Percentiles rank a stretch among this genome's conserved stretches.
Evolutionary conservation across 768 basidiomycete genomes (phyloP).

Genomic region (Mrakia blollopis): DNA sequence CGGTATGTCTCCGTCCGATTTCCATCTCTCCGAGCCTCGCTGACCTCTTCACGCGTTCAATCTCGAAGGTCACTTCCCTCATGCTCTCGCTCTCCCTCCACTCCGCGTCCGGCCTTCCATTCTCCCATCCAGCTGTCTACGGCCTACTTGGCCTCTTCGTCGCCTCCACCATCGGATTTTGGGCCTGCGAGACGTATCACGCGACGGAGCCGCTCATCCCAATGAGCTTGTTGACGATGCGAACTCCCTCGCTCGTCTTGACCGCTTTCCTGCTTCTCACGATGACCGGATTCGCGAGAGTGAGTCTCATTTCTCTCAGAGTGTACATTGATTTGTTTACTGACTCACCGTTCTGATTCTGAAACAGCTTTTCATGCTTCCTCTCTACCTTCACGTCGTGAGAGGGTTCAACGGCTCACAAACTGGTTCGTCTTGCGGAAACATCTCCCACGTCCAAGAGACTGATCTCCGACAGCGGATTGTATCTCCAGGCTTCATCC

Average conservation of each 20-base stretch:
- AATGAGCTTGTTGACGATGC: constrained; percentile 34
- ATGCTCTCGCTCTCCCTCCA: constrained; percentile 37
- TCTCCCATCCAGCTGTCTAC: constrained; percentile 35
- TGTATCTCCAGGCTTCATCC: constrained; percentile 29
- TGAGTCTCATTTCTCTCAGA: not conserved
- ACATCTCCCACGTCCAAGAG: too few species aligned
- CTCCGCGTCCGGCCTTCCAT: constrained; percentile 36
- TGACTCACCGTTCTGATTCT: not conserved
- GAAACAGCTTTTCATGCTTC: constrained; percentile 40
- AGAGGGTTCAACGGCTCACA: constrained; percentile 36
- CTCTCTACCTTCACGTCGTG: constrained; percentile 40
- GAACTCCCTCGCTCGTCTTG: constrained; percentile 36
- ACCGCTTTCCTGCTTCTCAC: constrained; percentile 25
- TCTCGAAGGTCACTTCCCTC: constrained; percentile 15
- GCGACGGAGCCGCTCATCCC: constrained; percentile 39
- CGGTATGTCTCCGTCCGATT: constrained; percentile 32
- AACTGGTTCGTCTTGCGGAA: constrained; percentile 27
- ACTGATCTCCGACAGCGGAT: too few species aligned
- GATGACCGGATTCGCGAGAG: not conserved
- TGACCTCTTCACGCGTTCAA: not conserved
- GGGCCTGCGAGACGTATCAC: constrained; percentile 34
- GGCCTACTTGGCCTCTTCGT: constrained; percentile 29
- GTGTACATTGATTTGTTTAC: too few species aligned
- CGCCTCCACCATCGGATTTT: constrained; percentile 34
- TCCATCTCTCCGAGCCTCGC: not conserved